These are phyloP conservation scores for Xylaria sp. DNA, from an alignment of 2,329 filamentous ascomycete species.

Conservation along the genomic window DNA sequence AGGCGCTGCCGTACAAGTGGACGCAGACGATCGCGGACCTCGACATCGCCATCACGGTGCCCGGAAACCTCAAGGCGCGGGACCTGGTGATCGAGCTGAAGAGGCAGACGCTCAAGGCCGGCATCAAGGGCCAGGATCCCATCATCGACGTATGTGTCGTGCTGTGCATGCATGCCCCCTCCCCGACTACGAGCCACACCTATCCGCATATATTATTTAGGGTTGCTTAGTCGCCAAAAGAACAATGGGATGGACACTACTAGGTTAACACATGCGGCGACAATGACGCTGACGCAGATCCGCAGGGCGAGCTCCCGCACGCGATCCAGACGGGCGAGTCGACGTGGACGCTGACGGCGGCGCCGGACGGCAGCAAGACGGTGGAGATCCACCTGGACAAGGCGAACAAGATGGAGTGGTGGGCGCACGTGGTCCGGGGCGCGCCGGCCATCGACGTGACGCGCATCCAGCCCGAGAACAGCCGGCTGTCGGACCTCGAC, in stretches of 20 bases:
- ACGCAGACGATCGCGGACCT: constrained; percentile 88
- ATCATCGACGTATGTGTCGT: constrained; percentile 69
- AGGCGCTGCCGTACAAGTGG: constrained; percentile 94
- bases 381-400: constrained; percentile 92
- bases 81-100: constrained; percentile 85
- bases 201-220: neutral
- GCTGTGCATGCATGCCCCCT: neutral
- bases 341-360: constrained; percentile 86
- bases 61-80: constrained; percentile 79
- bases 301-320: constrained; percentile 82
- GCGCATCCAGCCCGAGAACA: constrained; percentile 93
- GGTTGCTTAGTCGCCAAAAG: neutral
- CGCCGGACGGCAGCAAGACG: constrained; percentile 66
- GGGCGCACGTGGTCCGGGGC: constrained; percentile 84
- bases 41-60: constrained; percentile 76
- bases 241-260: neutral
- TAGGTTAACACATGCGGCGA: constrained; percentile 16
- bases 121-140: constrained; percentile 84
- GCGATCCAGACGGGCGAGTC: constrained; percentile 81
- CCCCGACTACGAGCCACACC: neutral
- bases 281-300: constrained; percentile 9
- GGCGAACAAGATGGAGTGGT: constrained; percentile 97
- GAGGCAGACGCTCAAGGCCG: constrained; percentile 76
- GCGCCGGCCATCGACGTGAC: constrained; percentile 93
- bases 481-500: constrained; percentile 88